These are phyloP conservation scores for Mortierella sp. DNA, from an alignment of 371 early-diverging fungal genomes.

Conservation along the genomic window DNA sequence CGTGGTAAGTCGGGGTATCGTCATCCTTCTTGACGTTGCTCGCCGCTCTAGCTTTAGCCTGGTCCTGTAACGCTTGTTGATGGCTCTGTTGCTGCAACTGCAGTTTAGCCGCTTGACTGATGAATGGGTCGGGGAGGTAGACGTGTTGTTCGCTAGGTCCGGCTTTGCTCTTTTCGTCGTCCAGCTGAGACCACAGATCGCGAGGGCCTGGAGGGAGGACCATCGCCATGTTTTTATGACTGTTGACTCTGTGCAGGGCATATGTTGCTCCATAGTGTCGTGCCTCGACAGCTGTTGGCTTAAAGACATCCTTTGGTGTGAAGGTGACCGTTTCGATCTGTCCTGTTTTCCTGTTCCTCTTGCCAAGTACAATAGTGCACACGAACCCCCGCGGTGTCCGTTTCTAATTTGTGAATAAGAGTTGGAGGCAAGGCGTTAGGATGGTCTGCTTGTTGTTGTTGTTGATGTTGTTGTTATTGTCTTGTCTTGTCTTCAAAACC, in stretches of 20 bases:
- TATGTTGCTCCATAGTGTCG: conserved; percentile 88
- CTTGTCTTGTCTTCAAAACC: no score
- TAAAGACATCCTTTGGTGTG: conserved; percentile 60
- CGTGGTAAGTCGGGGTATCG: conserved; percentile 18
- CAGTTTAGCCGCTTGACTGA: conserved; percentile 57
- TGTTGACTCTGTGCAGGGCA: conserved; percentile 84
- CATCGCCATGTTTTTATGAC: conserved; percentile 78
- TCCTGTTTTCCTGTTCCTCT: conserved; percentile 80
- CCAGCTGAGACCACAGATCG: conserved; percentile 80
- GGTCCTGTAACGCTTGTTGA: conserved; percentile 59
- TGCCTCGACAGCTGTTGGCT: conserved; percentile 77
- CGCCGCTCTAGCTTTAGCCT: conserved; percentile 37
- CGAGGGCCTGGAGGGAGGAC: conserved; percentile 85
- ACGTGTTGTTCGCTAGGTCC: conserved; percentile 64
- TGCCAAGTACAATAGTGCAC: conserved; percentile 72
- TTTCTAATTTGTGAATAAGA: conserved; percentile 25
- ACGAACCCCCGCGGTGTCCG: conserved; percentile 64
- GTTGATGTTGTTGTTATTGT: no score
- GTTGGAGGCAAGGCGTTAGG: neutral
- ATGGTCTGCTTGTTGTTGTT: neutral
- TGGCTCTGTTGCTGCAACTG: conserved; percentile 50
- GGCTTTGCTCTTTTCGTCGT: conserved; percentile 63
- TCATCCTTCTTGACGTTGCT: conserved; percentile 32
- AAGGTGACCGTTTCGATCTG: conserved; percentile 70
- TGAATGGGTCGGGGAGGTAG: conserved; percentile 87